Percentiles rank a stretch among this genome's conserved stretches.
phyloP scores from a whole-genome alignment of 352 stramenopile species.

The Pythium dissimile region DNA sequence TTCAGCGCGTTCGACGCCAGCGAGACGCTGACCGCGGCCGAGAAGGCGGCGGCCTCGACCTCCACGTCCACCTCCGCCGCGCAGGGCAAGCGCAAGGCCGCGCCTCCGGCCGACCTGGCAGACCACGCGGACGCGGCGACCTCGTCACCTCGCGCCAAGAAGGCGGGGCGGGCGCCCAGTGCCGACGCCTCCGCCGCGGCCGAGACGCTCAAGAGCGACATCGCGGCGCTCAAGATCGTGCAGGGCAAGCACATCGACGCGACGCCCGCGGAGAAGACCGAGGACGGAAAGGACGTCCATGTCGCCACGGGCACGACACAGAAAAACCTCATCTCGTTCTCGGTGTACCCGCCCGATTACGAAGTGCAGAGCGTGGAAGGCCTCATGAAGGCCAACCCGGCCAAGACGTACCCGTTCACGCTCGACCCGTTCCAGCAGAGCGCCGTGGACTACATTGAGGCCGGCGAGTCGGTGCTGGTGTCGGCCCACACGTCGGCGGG shows the following conservation, averaged over 20 bases:
- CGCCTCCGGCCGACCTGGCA: conserved; percentile 12
- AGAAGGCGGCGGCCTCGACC: conserved; percentile 31
- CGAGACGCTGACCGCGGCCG: conserved; percentile 56
- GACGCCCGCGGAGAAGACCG: conserved; percentile 37
- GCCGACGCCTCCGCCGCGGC: conserved; percentile 1
- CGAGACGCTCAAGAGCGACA: not conserved
- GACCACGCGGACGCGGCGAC: conserved; percentile 28
- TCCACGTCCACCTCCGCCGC: not conserved
- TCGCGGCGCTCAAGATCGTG: conserved; percentile 56
- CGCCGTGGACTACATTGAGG: conserved; percentile 95
- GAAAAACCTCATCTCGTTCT: conserved; percentile 96
- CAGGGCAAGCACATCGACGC: conserved; percentile 75
- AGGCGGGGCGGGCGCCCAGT: conserved; percentile 36
- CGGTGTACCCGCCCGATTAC: conserved; percentile 83
- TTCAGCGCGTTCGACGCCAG: conserved; percentile 93
- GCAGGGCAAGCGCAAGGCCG: conserved; percentile 50
- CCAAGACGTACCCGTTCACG: conserved; percentile 97
- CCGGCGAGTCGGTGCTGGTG: conserved; percentile 97
- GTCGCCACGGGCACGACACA: conserved; percentile 93
- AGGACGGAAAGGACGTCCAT: conserved; percentile 45
- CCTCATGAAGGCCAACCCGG: conserved; percentile 67
- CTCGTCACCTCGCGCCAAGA: conserved; percentile 43
- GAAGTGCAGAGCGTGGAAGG: conserved; percentile 42
- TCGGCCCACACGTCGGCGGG: conserved; percentile 98
- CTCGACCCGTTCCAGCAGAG: conserved; percentile 99